A percentile compares a stretch with the other conserved stretches of the same genome.
Evolutionary conservation across 768 basidiomycete species (phyloP).

Genomic region (Phanerodontia chrysosporium): DNA sequence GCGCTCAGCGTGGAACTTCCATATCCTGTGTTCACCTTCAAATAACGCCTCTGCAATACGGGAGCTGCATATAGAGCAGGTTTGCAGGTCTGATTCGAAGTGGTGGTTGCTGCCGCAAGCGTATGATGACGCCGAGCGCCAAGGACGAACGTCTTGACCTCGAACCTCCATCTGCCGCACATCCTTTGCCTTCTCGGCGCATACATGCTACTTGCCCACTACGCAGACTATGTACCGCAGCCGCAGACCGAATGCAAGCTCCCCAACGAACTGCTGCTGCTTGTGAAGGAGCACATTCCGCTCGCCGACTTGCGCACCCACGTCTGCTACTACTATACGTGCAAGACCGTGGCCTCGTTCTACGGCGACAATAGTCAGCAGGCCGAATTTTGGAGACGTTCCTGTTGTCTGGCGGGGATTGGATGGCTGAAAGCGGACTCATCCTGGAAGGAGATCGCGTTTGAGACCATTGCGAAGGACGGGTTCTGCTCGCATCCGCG

Average conservation of each 20-base stretch:
- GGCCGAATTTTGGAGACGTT: slow-evolving; percentile 14
- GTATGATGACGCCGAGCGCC: background rate
- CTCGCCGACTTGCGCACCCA: slow-evolving; percentile 17
- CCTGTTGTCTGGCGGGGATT: slow-evolving; percentile 13
- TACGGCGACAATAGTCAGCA: slow-evolving; percentile 16
- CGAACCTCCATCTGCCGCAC: background rate
- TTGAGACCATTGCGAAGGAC: slow-evolving; percentile 14
- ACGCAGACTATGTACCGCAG: background rate
- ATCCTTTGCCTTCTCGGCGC: background rate
- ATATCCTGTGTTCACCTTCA: slow-evolving; percentile 48
- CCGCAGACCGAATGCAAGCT: slow-evolving; percentile 2
- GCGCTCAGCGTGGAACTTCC: slow-evolving; percentile 92
- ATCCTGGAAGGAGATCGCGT: slow-evolving; percentile 18
- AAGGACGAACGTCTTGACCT: background rate
- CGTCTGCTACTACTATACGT: slow-evolving; percentile 18
- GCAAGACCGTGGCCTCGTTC: slow-evolving; percentile 13
- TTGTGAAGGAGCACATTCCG: slow-evolving; percentile 14
- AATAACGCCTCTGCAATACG: too few relatives aligned
- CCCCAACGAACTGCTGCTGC: slow-evolving; percentile 15
- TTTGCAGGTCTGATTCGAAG: too few relatives aligned
- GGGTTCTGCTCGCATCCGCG: slow-evolving; percentile 17
- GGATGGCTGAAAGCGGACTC: slow-evolving; percentile 8
- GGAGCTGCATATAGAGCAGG: too few relatives aligned
- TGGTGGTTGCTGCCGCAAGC: background rate
- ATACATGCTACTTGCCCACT: background rate